Evolutionary conservation across 306 rosid species (phyloP).

Genomic region (Benincasa hispida): DNA sequence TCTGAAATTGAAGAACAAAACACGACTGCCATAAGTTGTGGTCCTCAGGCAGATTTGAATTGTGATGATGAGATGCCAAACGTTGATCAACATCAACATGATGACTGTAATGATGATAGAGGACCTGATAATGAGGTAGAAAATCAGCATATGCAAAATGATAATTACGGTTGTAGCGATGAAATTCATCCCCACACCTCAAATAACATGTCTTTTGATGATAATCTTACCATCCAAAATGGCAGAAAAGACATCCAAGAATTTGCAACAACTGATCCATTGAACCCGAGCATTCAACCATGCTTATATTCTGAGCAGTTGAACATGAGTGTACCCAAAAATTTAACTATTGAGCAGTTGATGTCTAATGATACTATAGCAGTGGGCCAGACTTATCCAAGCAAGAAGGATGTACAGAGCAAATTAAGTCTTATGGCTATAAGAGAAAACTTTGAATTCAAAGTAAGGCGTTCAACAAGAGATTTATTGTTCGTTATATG

Average conservation of each 20-base stretch:
- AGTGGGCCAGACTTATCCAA: conserved; percentile 5
- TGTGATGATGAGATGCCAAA: conserved; percentile 7
- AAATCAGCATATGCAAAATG: neutral
- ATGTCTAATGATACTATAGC: conserved; percentile 1
- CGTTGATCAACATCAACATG: conserved; percentile 2
- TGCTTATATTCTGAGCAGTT: conserved; percentile 9
- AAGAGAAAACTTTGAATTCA: conserved; percentile 1
- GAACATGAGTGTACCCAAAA: neutral
- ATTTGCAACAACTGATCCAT: neutral
- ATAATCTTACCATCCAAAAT: neutral
- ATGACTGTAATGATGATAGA: neutral
- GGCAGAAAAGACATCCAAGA: neutral
- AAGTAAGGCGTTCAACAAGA: conserved; percentile 7
- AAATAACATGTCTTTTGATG: neutral
- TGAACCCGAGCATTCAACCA: neutral
- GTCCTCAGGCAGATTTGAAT: conserved; percentile 2
- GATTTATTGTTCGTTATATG: conserved; percentile 6
- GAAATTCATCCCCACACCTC: conserved; percentile 6
- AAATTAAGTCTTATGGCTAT: conserved; percentile 12
- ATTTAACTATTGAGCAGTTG: conserved; percentile 1
- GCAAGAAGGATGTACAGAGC: conserved; percentile 9
- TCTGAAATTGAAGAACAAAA: conserved; percentile 6
- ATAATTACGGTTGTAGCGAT: neutral
- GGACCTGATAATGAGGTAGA: neutral
- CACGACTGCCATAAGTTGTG: conserved; percentile 6